Conservation (phyloP, 2,329 filamentous ascomycete genomes). For the Gaeumannomyces tritici region DNA sequence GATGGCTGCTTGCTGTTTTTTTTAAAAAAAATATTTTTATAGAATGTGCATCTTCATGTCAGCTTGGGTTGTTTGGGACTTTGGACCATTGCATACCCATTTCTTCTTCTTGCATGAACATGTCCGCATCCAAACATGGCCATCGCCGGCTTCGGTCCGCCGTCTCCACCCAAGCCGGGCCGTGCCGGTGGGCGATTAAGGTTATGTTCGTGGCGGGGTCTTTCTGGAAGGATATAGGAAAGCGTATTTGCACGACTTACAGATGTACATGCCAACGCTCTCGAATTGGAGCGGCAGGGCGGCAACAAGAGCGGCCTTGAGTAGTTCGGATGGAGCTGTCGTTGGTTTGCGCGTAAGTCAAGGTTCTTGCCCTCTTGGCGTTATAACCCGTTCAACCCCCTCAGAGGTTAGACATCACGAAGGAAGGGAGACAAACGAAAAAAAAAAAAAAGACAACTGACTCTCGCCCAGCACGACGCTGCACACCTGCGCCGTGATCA, state of each 20-base stretch:
- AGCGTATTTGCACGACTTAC: not conserved
- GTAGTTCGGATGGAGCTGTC: not conserved
- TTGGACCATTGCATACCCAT: no score
- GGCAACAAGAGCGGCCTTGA: constrained; percentile 2
- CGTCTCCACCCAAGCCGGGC: no score
- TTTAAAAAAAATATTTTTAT: not conserved
- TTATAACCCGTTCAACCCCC: no score
- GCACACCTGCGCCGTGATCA: constrained; percentile 3
- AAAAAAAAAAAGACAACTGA: not conserved
- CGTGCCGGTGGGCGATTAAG: no score
- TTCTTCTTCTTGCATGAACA: no score
- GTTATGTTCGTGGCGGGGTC: no score
- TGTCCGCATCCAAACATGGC: no score
- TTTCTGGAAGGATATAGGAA: not conserved
- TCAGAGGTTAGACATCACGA: no score
- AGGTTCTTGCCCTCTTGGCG: no score
- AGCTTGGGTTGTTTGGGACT: no score
- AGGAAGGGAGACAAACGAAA: not conserved
- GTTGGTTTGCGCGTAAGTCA: not conserved
- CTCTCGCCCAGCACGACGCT: not conserved
- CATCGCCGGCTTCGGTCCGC: no score
- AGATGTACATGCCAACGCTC: constrained; percentile 1
- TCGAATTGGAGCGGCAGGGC: constrained; percentile 1
- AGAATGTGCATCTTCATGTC: no score
- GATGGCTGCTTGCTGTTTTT: not conserved